Evolutionary conservation across 208 protist species (phyloP).

Genomic region (Trypanosoma vivax): DNA sequence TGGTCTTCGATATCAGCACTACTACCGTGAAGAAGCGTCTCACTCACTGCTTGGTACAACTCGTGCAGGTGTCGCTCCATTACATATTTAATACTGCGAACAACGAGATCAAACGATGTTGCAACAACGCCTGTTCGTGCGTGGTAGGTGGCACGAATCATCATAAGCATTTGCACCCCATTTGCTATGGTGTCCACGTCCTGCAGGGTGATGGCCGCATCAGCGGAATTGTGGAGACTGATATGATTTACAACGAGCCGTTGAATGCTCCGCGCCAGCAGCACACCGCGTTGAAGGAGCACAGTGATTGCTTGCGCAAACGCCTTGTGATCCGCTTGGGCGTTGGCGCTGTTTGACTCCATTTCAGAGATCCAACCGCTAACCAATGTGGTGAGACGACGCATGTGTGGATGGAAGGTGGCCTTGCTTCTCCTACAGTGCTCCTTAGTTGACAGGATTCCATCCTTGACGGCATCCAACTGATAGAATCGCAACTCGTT

Average conservation of each 20-base stretch:
- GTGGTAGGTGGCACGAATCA: constrained; percentile 82
- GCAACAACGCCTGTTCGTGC: constrained; percentile 66
- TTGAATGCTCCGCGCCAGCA: constrained; percentile 51
- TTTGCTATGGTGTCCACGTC: constrained; percentile 64
- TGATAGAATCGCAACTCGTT: constrained; percentile 10
- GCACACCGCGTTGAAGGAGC: constrained; percentile 57
- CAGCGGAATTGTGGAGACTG: constrained; percentile 58
- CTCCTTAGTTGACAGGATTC: constrained; percentile 14
- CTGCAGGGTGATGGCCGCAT: constrained; percentile 43
- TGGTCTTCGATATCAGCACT: constrained; percentile 32
- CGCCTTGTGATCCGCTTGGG: constrained; percentile 21
- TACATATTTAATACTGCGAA: constrained; percentile 61
- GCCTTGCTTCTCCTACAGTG: constrained; percentile 10
- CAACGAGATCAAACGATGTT: constrained; percentile 53
- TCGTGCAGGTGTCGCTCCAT: constrained; percentile 67
- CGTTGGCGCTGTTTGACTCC: constrained; percentile 28
- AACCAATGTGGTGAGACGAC: constrained; percentile 28
- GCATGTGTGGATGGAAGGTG: constrained; percentile 20
- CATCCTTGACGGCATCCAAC: constrained; percentile 26
- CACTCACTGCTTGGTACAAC: constrained; percentile 23
- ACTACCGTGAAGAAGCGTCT: constrained; percentile 3
- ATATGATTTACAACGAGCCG: constrained; percentile 57
- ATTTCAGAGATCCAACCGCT: constrained; percentile 39
- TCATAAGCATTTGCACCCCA: constrained; percentile 83
- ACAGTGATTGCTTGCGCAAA: constrained; percentile 38